These are phyloP conservation scores for Pseudogymnoascus sp. DNA, from an alignment of 2,329 filamentous ascomycete genomes.

Conservation along the genomic window DNA sequence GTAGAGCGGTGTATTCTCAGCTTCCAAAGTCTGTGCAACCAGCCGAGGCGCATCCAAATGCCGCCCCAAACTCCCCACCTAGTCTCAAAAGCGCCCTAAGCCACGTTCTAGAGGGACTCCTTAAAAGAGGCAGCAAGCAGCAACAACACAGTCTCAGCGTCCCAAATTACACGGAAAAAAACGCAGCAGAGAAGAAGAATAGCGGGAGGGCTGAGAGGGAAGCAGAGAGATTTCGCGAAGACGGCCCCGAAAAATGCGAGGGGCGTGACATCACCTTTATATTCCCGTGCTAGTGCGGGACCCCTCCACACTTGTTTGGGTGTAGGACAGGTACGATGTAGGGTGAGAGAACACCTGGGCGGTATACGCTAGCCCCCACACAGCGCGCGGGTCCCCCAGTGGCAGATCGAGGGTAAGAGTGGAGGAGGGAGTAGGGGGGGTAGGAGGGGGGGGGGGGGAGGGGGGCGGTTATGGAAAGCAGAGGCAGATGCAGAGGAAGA, in stretches of 20 bases:
- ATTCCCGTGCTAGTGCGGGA: background rate
- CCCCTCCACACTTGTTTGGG: background rate
- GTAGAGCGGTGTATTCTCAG: background rate
- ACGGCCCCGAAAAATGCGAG: background rate
- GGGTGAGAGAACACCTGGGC: constrained; percentile 1
- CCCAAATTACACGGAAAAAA: background rate
- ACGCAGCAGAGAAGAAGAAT: background rate
- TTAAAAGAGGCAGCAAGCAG: background rate
- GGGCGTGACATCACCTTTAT: background rate
- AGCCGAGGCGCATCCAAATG: background rate
- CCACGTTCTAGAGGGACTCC: no score
- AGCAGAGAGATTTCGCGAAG: background rate
- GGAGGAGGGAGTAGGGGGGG: no score
- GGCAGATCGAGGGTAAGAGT: background rate
- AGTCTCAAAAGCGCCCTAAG: background rate
- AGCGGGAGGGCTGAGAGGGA: background rate
- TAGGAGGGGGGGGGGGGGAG: no score
- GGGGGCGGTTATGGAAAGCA: background rate
- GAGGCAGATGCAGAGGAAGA: background rate
- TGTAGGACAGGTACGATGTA: background rate
- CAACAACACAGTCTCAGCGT: background rate
- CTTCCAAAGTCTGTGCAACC: background rate
- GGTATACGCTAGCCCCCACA: background rate
- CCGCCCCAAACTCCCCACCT: background rate
- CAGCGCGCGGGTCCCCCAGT: background rate